A percentile compares a stretch with the other conserved stretches of the same genome.
These are phyloP conservation scores for Phytophthora ramorum DNA, from an alignment of 352 stramenopile species.

Conservation along the genomic window DNA sequence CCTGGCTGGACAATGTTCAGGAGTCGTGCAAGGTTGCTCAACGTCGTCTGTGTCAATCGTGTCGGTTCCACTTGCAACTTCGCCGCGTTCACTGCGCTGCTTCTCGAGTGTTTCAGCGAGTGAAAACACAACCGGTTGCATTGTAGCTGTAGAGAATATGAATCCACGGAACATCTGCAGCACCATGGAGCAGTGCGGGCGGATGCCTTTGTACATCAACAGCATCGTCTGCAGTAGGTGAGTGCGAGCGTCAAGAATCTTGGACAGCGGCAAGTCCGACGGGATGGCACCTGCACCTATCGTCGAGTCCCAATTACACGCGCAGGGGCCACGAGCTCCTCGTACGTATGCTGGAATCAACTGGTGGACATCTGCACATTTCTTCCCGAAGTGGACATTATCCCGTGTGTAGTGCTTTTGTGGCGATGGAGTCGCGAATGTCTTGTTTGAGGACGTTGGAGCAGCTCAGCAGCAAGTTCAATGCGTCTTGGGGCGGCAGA, in stretches of 20 bases:
- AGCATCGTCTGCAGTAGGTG: constrained; percentile 7
- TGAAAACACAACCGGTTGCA: constrained; percentile 13
- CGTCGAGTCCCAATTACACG: constrained; percentile 4
- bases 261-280: background rate
- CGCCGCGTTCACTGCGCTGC: background rate
- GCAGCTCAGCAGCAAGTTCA: constrained; percentile 6
- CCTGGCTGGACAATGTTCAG: constrained; percentile 2
- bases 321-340: constrained; percentile 5
- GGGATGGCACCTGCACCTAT: background rate
- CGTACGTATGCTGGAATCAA: background rate
- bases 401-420: background rate
- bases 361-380: constrained; percentile 12
- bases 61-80: background rate
- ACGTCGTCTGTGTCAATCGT: background rate
- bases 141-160: background rate
- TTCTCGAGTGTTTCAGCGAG: constrained; percentile 1
- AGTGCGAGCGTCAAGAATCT: constrained; percentile 1
- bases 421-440: constrained; percentile 7
- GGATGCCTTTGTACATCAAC: constrained; percentile 13
- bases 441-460: constrained; percentile 1
- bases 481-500: background rate
- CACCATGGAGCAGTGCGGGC: background rate
- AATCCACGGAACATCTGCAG: background rate
- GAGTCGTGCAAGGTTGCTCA: background rate
- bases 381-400: constrained; percentile 4